Base-by-base conservation (phyloP, 306 rosid species). In the Clitoria ternatea region DNA sequence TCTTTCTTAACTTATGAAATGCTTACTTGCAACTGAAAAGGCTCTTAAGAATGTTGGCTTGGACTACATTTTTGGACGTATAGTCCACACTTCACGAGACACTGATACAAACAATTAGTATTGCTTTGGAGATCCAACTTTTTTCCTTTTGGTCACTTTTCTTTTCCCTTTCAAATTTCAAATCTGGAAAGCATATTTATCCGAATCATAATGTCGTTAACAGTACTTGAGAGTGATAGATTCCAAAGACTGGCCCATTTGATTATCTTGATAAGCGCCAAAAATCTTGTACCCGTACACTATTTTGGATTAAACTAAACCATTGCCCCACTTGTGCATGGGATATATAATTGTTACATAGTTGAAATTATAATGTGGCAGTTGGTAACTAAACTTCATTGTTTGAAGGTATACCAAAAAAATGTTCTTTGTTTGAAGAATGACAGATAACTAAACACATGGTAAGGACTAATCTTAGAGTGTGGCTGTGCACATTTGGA, bases 111-210 rank as follows among this genome's bases (percentile, higher is more conserved):
- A 70, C 45, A 50, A 23, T 5, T 7, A 9, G 57, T 36, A 45
- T 61, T 63, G 66, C 60, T 61, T 68, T 66, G 61, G 64, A 61
- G 33, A 61, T 74, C 20, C 23, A 54, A 61, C 81, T 68, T 78
- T 60, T 75, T 62, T 26, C 53, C 68, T 66, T 73, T 61, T 67
- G 66, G 29, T 35, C 53, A 49, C 70, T 80, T 64, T 50, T 4
- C 70, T 80, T 64, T 50, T 4, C 32, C 79, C 70, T 59, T 72
- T 72, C 63, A 66, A 76, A 37, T 69, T 73, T 47, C 37, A 69
- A 49, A 29, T 49, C 61, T 84, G 80, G 68, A 88, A 85, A 84
- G 82, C 83, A 75, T 43, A n/a, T 74, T 37, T 77, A 40, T 53
- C 75, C 55, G 47, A 62, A 79, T 80, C 79, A 80, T 73, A 49